These are phyloP conservation scores for Mediolabrus comicus DNA, from an alignment of 108 stramenopile species.

Conservation along the genomic window DNA sequence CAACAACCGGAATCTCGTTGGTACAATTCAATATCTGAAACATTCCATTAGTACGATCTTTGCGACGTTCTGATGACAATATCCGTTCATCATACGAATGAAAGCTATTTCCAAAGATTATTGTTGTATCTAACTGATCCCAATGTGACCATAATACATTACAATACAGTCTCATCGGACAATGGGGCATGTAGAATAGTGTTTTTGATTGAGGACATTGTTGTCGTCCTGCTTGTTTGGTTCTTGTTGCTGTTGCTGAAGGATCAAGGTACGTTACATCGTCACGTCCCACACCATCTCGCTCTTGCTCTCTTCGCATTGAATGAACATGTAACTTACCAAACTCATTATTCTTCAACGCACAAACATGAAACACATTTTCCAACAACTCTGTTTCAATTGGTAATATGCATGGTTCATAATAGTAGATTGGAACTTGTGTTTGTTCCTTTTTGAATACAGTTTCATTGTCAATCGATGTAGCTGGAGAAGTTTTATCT, in stretches of 20 bases:
- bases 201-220: not conserved
- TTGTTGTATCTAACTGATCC: conserved; percentile 8
- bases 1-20: conserved; percentile 23
- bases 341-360: conserved; percentile 31
- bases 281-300: not conserved
- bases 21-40: conserved; percentile 26
- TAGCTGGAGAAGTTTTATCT: not conserved
- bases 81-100: conserved; percentile 39
- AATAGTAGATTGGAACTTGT: conserved; percentile 38
- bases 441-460: conserved; percentile 29
- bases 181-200: conserved; percentile 33
- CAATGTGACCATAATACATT: conserved; percentile 54
- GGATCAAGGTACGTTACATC: not conserved
- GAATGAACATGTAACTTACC: conserved; percentile 30
- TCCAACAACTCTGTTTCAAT: conserved; percentile 33
- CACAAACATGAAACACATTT: conserved; percentile 24
- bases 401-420: conserved; percentile 44
- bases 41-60: conserved; percentile 48
- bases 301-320: conserved; percentile 14
- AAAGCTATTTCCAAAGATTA: conserved; percentile 49
- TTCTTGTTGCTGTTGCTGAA: not conserved
- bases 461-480: not conserved
- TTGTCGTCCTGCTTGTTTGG: not conserved
- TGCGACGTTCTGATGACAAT: conserved; percentile 24
- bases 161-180: conserved; percentile 53